Evolutionary conservation across 2,329 filamentous ascomycete genomes (phyloP).

Genomic region (Allantophomopsis cytisporea): DNA sequence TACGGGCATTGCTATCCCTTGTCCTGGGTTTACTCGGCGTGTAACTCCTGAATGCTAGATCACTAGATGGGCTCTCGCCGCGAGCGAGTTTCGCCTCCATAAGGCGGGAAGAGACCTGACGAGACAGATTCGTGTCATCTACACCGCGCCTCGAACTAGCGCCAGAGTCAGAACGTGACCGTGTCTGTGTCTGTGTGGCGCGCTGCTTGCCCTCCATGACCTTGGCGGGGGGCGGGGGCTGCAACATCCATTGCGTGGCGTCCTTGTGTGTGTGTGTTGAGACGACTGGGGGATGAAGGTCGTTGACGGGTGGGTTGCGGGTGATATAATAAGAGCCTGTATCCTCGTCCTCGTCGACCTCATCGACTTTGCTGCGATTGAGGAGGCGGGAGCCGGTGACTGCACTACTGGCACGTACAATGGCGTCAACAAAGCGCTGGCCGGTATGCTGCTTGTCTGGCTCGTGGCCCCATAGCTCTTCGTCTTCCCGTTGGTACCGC

Average conservation of each 20-base stretch:
- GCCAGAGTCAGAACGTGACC: constrained; percentile 25
- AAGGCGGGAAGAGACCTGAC: constrained; percentile 14
- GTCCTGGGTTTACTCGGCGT: too few species aligned
- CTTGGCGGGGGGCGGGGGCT: constrained; percentile 78
- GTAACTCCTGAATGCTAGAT: too few species aligned
- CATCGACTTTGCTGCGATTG: constrained; percentile 36
- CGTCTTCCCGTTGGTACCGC: constrained; percentile 77
- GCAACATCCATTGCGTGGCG: constrained; percentile 81
- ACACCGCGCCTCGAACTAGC: constrained; percentile 27
- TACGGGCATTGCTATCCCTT: too few species aligned
- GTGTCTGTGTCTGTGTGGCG: constrained; percentile 47
- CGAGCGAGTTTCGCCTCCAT: constrained; percentile 16
- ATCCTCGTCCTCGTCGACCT: constrained; percentile 27
- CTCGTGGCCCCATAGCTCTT: constrained; percentile 68
- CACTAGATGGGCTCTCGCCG: constrained; percentile 11
- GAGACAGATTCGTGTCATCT: constrained; percentile 10
- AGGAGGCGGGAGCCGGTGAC: constrained; percentile 26
- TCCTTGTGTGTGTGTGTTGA: constrained; percentile 56
- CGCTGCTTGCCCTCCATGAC: constrained; percentile 81
- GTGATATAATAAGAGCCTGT: constrained; percentile 18
- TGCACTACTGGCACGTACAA: constrained; percentile 34
- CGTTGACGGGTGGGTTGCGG: constrained; percentile 63
- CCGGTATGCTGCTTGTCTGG: constrained; percentile 22
- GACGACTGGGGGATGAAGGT: constrained; percentile 74
- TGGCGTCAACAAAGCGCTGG: constrained; percentile 33